A percentile compares a stretch with the other conserved stretches of the same genome.
These are phyloP conservation scores for Stephanodiscus minutulus DNA, from an alignment of 108 stramenopile species.

Conservation along the genomic window DNA sequence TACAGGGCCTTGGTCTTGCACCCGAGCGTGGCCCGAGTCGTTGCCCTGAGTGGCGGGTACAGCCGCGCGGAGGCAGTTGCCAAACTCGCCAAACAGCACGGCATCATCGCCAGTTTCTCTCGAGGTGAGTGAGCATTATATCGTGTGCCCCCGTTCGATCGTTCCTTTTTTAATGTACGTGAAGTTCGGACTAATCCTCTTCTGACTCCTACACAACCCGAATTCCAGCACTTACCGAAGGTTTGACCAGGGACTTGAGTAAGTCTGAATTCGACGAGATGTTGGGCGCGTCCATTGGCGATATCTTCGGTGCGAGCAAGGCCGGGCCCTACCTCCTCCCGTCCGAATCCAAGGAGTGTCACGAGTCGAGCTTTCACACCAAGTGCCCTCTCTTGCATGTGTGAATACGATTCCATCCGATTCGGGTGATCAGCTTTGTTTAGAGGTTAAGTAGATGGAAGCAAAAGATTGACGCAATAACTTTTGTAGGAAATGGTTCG, in stretches of 20 bases:
- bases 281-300: conserved; percentile 59
- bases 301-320: conserved; percentile 60
- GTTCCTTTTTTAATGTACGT: not conserved
- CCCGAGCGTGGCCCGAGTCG: conserved; percentile 70
- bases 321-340: conserved; percentile 10
- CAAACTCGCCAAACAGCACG: conserved; percentile 58
- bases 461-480: too few species aligned
- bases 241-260: conserved; percentile 55
- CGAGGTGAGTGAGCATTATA: conserved; percentile 21
- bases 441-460: not conserved
- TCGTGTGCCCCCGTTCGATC: not conserved
- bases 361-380: conserved; percentile 26
- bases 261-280: conserved; percentile 61
- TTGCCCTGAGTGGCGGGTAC: conserved; percentile 83
- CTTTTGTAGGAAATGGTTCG: too few species aligned
- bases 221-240: conserved; percentile 62
- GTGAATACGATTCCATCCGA: not conserved
- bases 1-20: conserved; percentile 70
- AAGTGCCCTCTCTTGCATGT: not conserved
- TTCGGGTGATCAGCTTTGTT: not conserved
- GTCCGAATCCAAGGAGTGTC: not conserved
- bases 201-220: not conserved
- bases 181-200: not conserved
- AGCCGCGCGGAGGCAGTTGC: conserved; percentile 59
- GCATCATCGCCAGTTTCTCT: conserved; percentile 82